Conservation (phyloP, 2,329 filamentous ascomycete species). For the Diaporthe sp. region DNA sequence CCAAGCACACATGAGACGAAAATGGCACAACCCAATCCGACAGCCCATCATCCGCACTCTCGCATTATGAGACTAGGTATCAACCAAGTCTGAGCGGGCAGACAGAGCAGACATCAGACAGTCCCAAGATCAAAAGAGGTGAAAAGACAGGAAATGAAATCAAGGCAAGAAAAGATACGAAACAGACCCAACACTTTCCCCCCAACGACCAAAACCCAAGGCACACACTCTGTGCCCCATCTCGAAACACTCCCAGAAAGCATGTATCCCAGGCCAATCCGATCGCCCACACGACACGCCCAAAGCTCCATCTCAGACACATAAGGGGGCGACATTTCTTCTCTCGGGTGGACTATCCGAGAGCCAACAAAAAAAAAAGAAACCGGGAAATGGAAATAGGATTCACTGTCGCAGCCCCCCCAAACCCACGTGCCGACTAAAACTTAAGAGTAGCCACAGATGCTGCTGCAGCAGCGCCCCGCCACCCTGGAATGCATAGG, state of each 20-base stretch:
- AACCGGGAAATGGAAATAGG: not conserved
- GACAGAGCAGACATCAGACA: not conserved
- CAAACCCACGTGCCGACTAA: not conserved
- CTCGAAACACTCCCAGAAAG: conserved; percentile 21
- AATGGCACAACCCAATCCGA: not conserved
- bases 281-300: not conserved
- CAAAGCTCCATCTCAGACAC: conserved; percentile 16
- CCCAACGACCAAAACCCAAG: not conserved
- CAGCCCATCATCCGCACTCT: not conserved
- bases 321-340: not conserved
- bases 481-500: not conserved
- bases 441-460: not conserved
- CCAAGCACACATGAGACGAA: not conserved
- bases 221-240: not conserved
- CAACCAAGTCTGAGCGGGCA: not conserved
- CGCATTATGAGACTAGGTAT: not conserved
- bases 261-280: not conserved
- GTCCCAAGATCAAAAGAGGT: not conserved
- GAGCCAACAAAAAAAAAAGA: conserved; percentile 1
- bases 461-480: not conserved
- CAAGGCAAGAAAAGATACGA: not conserved
- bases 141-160: not conserved
- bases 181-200: not conserved
- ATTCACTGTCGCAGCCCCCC: no score
- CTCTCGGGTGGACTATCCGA: not conserved